A percentile compares a stretch with the other conserved stretches of the same genome.
These are phyloP conservation scores for Tylopilus sp. DNA, from an alignment of 1,284 basidiomycete species.

Conservation along the genomic window DNA sequence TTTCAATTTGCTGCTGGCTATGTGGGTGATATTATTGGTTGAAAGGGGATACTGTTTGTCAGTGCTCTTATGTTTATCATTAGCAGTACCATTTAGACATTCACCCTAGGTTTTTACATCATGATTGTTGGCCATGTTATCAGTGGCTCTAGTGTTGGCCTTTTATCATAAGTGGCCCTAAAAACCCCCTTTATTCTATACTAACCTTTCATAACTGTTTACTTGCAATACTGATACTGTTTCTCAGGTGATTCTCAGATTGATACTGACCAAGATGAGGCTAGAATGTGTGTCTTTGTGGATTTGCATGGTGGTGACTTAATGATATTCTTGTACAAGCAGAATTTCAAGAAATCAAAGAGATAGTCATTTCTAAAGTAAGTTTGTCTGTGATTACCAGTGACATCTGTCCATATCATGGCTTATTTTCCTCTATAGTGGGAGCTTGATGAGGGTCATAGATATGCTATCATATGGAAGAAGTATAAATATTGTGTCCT, in stretches of 20 bases:
- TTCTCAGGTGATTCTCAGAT: conserved; percentile 81
- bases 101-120: conserved; percentile 82
- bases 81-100: conserved; percentile 92
- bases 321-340: conserved; percentile 78
- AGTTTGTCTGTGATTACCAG: conserved; percentile 29
- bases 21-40: conserved; percentile 89
- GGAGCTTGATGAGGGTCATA: conserved; percentile 81
- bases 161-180: conserved; percentile 79
- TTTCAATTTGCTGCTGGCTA: conserved; percentile 90
- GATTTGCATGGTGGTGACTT: conserved; percentile 93
- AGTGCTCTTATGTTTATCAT: conserved; percentile 91
- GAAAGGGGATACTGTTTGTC: conserved; percentile 88
- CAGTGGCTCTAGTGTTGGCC: conserved; percentile 94
- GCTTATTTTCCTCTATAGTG: conserved; percentile 54
- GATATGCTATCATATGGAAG: conserved; percentile 89
- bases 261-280: conserved; percentile 87
- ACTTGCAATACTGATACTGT: conserved; percentile 9
- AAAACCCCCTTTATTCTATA: conserved; percentile 4
- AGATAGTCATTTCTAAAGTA: conserved; percentile 87
- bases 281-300: conserved; percentile 90
- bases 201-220: conserved; percentile 5
- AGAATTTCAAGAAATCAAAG: conserved; percentile 95
- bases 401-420: not conserved
- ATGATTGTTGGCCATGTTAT: conserved; percentile 94
- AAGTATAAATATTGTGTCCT: conserved; percentile 91